Conservation (phyloP, 2,329 filamentous ascomycete species). For the Fusarium mangiferae region DNA sequence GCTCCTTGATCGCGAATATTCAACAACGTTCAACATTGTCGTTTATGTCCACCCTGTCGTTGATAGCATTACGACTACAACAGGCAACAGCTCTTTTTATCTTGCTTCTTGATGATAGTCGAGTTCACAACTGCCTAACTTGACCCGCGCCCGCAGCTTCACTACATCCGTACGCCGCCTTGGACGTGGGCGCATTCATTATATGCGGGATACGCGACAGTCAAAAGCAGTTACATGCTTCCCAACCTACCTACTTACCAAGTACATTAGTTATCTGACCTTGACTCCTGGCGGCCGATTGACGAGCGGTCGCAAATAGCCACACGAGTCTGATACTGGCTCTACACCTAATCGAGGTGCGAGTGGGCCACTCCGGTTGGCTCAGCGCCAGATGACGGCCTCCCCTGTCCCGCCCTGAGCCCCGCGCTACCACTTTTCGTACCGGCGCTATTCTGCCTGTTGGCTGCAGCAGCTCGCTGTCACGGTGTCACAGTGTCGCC, state of each 20-base stretch:
- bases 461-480: slow-evolving; percentile 34
- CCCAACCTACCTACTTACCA: neutral
- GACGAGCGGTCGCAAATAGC: slow-evolving; percentile 26
- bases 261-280: neutral
- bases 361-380: slow-evolving; percentile 45
- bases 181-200: slow-evolving; percentile 5
- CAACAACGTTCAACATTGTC: slow-evolving; percentile 3
- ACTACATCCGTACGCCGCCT: neutral
- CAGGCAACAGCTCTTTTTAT: slow-evolving; percentile 37
- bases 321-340: slow-evolving; percentile 25
- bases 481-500: slow-evolving; percentile 41
- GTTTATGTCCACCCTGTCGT: slow-evolving; percentile 7
- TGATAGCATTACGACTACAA: slow-evolving; percentile 20
- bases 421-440: slow-evolving; percentile 44
- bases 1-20: neutral
- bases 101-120: neutral
- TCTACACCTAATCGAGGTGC: slow-evolving; percentile 35
- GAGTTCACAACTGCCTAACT: slow-evolving; percentile 12
- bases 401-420: slow-evolving; percentile 46
- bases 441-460: slow-evolving; percentile 39
- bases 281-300: slow-evolving; percentile 20
- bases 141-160: neutral
- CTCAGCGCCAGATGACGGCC: slow-evolving; percentile 47
- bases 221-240: neutral
- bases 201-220: neutral